A percentile compares a stretch with the other conserved stretches of the same genome.
Conservation (phyloP, 192 early-diverging fungal genomes). For the Coemansia asiatica region DNA sequence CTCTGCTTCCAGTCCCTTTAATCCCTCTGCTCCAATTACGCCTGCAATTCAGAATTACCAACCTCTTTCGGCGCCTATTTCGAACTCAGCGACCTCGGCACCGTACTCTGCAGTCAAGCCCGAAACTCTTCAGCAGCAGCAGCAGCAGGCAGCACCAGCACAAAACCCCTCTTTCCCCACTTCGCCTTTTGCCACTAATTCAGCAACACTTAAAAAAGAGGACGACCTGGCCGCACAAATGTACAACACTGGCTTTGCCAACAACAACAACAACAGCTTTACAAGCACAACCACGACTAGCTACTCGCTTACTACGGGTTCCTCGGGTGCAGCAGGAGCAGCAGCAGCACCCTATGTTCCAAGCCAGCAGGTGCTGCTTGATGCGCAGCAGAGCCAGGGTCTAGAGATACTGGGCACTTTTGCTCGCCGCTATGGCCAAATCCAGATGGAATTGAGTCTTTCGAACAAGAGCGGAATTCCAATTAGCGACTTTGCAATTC, state of each 20-base stretch:
- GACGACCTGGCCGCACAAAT: conserved; percentile 38
- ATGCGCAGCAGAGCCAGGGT: conserved; percentile 55
- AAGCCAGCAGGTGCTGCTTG: conserved; percentile 43
- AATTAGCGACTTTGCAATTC: conserved; percentile 68
- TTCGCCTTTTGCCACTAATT: neutral
- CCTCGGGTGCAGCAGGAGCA: neutral
- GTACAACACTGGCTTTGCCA: conserved; percentile 34
- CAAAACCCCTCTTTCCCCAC: neutral
- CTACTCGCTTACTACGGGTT: neutral
- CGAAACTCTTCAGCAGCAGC: neutral
- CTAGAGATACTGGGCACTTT: conserved; percentile 60
- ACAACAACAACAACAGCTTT: conserved; percentile 1
- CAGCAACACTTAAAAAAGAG: conserved; percentile 17
- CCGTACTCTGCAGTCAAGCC: neutral
- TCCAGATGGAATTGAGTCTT: conserved; percentile 67
- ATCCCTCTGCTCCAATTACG: conserved; percentile 14
- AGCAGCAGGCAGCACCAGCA: conserved; percentile 3
- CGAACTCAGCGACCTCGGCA: neutral
- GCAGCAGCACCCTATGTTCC: conserved; percentile 38
- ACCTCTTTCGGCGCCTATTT: conserved; percentile 1
- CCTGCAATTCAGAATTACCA: conserved; percentile 3
- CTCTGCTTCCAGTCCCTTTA: conserved; percentile 26
- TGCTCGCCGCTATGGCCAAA: conserved; percentile 58
- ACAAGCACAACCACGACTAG: neutral
- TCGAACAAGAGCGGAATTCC: conserved; percentile 56